Evolutionary conservation across 2,329 filamentous ascomycete genomes (phyloP).

Genomic region (Bipolaris victoriae): DNA sequence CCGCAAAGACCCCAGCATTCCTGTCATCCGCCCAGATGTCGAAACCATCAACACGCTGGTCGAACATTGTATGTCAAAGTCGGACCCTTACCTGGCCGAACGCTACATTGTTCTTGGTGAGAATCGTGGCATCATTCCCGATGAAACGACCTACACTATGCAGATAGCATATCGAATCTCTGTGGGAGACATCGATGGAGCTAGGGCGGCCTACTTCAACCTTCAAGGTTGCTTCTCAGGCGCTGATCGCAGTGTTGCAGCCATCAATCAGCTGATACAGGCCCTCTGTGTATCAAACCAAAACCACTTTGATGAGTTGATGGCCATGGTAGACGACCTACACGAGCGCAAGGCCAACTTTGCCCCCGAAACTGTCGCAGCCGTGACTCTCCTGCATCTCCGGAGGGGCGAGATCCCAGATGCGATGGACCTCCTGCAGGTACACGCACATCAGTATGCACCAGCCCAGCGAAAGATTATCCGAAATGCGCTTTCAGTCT

Average conservation of each 20-base stretch:
- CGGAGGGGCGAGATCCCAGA: conserved; percentile 78
- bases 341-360: conserved; percentile 72
- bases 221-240: conserved; percentile 64
- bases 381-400: conserved; percentile 76
- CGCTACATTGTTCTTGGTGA: conserved; percentile 72
- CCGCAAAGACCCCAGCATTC: conserved; percentile 31
- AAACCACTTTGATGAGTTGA: conserved; percentile 72
- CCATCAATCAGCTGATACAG: conserved; percentile 74
- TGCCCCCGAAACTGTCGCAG: conserved; percentile 74
- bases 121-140: conserved; percentile 68
- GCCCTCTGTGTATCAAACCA: conserved; percentile 67
- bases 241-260: conserved; percentile 64
- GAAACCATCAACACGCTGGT: conserved; percentile 79
- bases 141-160: conserved; percentile 73
- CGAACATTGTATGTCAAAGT: conserved; percentile 70
- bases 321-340: conserved; percentile 74
- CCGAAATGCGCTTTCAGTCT: conserved; percentile 68
- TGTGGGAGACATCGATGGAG: conserved; percentile 73
- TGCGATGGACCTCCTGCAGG: conserved; percentile 80
- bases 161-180: conserved; percentile 79
- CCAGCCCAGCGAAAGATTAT: conserved; percentile 71
- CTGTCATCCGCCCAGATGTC: conserved; percentile 63
- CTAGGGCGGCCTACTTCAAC: conserved; percentile 68
- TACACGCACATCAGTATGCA: conserved; percentile 73
- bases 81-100: conserved; percentile 74